Percentiles rank a stretch among this genome's conserved stretches.
phyloP scores from a whole-genome alignment of 2,329 filamentous ascomycete species.

The Clonostachys byssicola region DNA sequence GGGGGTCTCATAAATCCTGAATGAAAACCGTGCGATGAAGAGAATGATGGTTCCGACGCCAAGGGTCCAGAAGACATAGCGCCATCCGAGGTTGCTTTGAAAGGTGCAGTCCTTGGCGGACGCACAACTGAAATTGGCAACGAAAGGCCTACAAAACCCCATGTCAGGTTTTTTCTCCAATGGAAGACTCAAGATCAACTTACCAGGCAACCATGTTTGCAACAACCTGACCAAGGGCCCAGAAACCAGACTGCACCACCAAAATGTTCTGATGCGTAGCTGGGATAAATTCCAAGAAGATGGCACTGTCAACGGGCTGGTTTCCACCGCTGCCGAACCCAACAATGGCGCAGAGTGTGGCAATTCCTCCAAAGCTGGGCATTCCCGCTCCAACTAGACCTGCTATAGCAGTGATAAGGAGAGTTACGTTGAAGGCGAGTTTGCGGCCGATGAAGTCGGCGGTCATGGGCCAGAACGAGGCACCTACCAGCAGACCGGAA shows the following conservation, averaged over 20 bases:
- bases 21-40: slow-evolving; percentile 26
- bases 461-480: slow-evolving; percentile 47
- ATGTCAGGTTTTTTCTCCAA: no score
- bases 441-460: slow-evolving; percentile 53
- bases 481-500: slow-evolving; percentile 15
- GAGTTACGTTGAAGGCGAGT: slow-evolving; percentile 56
- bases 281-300: slow-evolving; percentile 37
- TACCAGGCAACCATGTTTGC: slow-evolving; percentile 25
- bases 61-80: slow-evolving; percentile 30
- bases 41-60: slow-evolving; percentile 28
- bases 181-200: background rate
- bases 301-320: slow-evolving; percentile 33
- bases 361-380: slow-evolving; percentile 50
- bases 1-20: slow-evolving; percentile 28
- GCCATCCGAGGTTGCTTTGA: slow-evolving; percentile 35
- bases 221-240: slow-evolving; percentile 28
- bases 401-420: slow-evolving; percentile 52
- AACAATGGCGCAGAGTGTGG: slow-evolving; percentile 43
- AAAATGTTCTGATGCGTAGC: slow-evolving; percentile 31
- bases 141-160: slow-evolving; percentile 8
- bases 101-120: slow-evolving; percentile 14
- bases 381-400: slow-evolving; percentile 50
- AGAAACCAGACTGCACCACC: slow-evolving; percentile 31
- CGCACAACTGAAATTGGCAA: slow-evolving; percentile 23
- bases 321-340: slow-evolving; percentile 31